Conservation (phyloP, 371 early-diverging fungal genomes). For the Mortierella sp. region DNA sequence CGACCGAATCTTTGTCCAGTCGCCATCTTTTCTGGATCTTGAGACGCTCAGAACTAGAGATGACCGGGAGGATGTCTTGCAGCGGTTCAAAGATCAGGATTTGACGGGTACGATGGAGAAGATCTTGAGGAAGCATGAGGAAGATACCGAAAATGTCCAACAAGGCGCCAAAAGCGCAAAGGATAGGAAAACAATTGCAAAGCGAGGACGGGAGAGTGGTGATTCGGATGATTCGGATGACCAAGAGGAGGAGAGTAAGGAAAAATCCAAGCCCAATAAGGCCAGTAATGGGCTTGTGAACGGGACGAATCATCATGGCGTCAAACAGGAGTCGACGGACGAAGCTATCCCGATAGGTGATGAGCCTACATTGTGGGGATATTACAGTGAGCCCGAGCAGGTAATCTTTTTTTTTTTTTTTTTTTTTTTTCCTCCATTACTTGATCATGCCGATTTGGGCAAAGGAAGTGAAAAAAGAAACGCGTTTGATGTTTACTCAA, state of each 20-base stretch:
- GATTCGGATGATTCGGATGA: slow-evolving; percentile 25
- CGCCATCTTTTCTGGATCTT: slow-evolving; percentile 63
- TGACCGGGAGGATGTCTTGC: slow-evolving; percentile 32
- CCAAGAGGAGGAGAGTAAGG: slow-evolving; percentile 15
- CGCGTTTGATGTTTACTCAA: too few relatives aligned
- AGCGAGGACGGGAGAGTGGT: slow-evolving; percentile 25
- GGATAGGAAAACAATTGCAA: slow-evolving; percentile 23
- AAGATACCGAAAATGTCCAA: slow-evolving; percentile 25
- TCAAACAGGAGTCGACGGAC: slow-evolving; percentile 9
- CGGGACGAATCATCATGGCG: slow-evolving; percentile 7
- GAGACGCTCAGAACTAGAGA: slow-evolving; percentile 55
- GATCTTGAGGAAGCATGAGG: slow-evolving; percentile 25
- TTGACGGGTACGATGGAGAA: slow-evolving; percentile 30
- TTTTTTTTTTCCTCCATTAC: too few relatives aligned
- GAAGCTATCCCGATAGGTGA: slow-evolving; percentile 25
- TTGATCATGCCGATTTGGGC: too few relatives aligned
- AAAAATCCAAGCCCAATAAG: not conserved
- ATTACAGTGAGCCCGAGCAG: slow-evolving; percentile 70
- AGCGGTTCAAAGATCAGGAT: slow-evolving; percentile 28
- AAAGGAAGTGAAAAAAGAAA: too few relatives aligned
- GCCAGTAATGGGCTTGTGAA: slow-evolving; percentile 6
- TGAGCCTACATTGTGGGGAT: slow-evolving; percentile 66
- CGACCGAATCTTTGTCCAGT: slow-evolving; percentile 72
- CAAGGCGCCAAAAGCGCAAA: slow-evolving; percentile 31
- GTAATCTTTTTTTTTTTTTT: slow-evolving; percentile 31